Conservation (phyloP, 352 stramenopile species). For the Phytophthora rubi region DNA sequence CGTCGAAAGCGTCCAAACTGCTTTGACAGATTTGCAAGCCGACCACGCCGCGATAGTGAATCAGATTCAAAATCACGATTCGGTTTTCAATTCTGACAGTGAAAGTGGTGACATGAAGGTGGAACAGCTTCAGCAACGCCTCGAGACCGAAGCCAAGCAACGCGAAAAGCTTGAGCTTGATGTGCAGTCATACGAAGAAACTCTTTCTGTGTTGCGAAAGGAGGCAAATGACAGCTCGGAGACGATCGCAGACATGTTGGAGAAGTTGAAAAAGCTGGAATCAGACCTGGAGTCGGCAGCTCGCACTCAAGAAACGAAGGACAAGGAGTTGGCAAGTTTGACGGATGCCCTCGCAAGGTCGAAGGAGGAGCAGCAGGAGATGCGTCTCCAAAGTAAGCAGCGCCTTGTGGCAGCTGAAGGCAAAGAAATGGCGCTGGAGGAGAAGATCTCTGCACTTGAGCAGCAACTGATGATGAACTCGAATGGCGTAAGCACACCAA, state of each 20-base stretch:
- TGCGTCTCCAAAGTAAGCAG: constrained; percentile 69
- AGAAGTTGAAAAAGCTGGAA: constrained; percentile 50
- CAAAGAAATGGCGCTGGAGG: constrained; percentile 45
- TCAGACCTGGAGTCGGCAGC: constrained; percentile 25
- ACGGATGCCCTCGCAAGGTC: constrained; percentile 38
- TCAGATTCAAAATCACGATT: constrained; percentile 15
- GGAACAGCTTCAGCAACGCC: constrained; percentile 41
- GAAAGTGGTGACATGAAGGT: constrained; percentile 10
- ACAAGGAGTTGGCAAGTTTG: constrained; percentile 45
- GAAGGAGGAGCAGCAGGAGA: constrained; percentile 63
- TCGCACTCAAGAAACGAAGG: constrained; percentile 35
- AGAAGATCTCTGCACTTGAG: constrained; percentile 47
- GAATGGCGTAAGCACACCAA: constrained; percentile 19
- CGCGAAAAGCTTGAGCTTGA: constrained; percentile 63
- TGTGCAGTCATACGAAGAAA: constrained; percentile 73
- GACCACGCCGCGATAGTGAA: constrained; percentile 20
- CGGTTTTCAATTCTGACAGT: not conserved
- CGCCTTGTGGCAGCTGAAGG: constrained; percentile 48
- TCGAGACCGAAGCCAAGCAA: constrained; percentile 47
- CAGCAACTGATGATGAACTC: constrained; percentile 36
- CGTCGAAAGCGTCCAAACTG: constrained; percentile 17
- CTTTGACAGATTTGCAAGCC: constrained; percentile 28
- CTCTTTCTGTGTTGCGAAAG: constrained; percentile 53
- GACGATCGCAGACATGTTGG: constrained; percentile 40
- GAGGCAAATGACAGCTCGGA: constrained; percentile 62